Percentiles rank a stretch among this genome's conserved stretches.
Evolutionary conservation across 2,329 filamentous ascomycete species (phyloP).

Genomic region (Monosporascus sp.): DNA sequence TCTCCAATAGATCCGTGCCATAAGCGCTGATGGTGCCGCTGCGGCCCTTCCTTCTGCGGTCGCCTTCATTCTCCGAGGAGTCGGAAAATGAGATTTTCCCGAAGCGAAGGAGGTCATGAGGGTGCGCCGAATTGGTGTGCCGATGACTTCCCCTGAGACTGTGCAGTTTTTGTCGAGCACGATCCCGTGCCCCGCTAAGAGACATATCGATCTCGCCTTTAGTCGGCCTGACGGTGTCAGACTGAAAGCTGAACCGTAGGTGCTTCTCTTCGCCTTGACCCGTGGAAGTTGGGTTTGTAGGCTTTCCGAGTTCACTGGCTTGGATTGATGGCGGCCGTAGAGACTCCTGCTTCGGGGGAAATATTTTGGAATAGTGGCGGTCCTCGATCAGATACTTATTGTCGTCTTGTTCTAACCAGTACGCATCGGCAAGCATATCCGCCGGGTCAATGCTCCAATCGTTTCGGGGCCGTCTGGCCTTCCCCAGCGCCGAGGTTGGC

Average conservation of each 20-base stretch:
- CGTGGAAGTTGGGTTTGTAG: conserved; percentile 1
- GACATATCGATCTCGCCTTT: conserved; percentile 35
- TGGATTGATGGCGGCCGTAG: conserved; percentile 10
- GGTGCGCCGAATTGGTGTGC: conserved; percentile 43
- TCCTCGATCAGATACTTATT: conserved; percentile 82
- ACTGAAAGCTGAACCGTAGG: conserved; percentile 6
- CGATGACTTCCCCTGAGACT: conserved; percentile 51
- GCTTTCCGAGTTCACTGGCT: conserved; percentile 10
- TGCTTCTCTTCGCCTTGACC: background rate
- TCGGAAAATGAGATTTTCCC: conserved; percentile 53
- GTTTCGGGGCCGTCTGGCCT: conserved; percentile 66
- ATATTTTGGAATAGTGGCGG: conserved; percentile 68
- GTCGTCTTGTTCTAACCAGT: conserved; percentile 79
- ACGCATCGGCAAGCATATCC: conserved; percentile 82
- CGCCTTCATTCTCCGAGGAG: conserved; percentile 53
- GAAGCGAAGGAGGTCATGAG: conserved; percentile 47
- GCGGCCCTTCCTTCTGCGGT: conserved; percentile 34
- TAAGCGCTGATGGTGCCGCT: conserved; percentile 43
- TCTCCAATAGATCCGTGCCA: conserved; percentile 50
- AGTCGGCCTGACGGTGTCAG: conserved; percentile 7
- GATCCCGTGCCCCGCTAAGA: conserved; percentile 50
- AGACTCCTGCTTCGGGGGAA: conserved; percentile 33
- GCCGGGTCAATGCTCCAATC: conserved; percentile 82
- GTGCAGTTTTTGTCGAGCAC: conserved; percentile 56
- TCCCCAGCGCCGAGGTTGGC: conserved; percentile 41